Percentiles rank a stretch among this genome's conserved stretches.
Evolutionary conservation across 371 early-diverging fungal genomes (phyloP).

Genomic region (Lichtheimia corymbifera): DNA sequence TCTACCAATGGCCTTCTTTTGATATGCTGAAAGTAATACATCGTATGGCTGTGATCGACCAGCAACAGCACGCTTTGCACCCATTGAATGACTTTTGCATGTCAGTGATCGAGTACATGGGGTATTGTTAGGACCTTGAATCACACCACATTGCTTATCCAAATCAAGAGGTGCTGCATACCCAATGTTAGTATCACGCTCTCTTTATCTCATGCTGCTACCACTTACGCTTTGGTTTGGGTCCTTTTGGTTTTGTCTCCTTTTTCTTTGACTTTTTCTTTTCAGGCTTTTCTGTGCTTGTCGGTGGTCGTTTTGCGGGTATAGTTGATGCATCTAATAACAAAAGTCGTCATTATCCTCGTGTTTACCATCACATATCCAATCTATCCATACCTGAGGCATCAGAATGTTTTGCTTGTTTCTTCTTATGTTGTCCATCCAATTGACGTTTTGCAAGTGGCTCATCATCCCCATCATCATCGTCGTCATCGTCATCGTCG

Average conservation of each 20-base stretch:
- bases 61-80: conserved; percentile 75
- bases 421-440: neutral
- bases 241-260: conserved; percentile 33
- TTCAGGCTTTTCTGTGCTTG: neutral
- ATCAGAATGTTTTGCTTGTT: neutral
- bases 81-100: conserved; percentile 86
- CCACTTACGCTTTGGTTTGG: conserved; percentile 42
- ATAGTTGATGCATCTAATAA: neutral
- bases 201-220: too few species aligned
- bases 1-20: conserved; percentile 59
- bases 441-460: conserved; percentile 13
- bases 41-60: conserved; percentile 80
- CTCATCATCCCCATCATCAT: conserved; percentile 21
- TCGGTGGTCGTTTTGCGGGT: neutral
- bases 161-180: conserved; percentile 67
- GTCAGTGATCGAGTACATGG: conserved; percentile 83
- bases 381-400: neutral
- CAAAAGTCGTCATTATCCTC: neutral
- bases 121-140: conserved; percentile 52
- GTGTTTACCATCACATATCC: neutral
- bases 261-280: conserved; percentile 27
- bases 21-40: conserved; percentile 65
- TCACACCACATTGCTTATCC: conserved; percentile 83
- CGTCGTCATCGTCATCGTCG: conserved; percentile 14
- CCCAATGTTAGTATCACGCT: neutral